phyloP scores from a whole-genome alignment of 2,329 filamentous ascomycete genomes.

The Penicillium sp. region DNA sequence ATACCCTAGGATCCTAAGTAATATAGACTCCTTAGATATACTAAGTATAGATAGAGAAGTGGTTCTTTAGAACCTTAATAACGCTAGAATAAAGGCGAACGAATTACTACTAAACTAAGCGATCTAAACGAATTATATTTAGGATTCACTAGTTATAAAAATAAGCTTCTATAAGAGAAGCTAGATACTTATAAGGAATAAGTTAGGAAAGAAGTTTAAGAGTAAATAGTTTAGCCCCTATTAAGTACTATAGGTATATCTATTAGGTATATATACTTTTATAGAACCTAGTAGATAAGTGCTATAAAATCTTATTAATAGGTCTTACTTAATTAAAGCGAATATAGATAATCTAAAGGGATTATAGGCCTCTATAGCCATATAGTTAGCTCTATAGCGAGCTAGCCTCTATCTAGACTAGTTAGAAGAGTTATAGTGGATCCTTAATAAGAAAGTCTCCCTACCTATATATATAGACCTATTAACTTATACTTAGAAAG shows the following conservation, averaged over 20 bases:
- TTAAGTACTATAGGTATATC: background rate
- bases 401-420: background rate
- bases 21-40: background rate
- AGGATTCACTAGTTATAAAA: constrained; percentile 1
- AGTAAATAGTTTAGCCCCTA: constrained; percentile 12
- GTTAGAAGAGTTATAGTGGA: background rate
- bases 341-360: background rate
- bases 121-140: background rate
- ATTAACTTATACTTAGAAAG: background rate
- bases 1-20: background rate
- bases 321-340: background rate
- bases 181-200: constrained; percentile 7
- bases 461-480: background rate
- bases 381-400: background rate
- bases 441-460: background rate
- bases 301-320: background rate
- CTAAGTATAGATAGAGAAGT: too few relatives aligned
- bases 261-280: constrained; percentile 3
- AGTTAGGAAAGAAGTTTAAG: constrained; percentile 8
- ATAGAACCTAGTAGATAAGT: background rate
- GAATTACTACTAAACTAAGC: background rate
- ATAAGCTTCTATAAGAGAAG: background rate
- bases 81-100: background rate
- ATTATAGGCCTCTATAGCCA: background rate
- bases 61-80: background rate